Base-by-base conservation (phyloP, 306 rosid species). In the Acacia melanoxylon region DNA sequence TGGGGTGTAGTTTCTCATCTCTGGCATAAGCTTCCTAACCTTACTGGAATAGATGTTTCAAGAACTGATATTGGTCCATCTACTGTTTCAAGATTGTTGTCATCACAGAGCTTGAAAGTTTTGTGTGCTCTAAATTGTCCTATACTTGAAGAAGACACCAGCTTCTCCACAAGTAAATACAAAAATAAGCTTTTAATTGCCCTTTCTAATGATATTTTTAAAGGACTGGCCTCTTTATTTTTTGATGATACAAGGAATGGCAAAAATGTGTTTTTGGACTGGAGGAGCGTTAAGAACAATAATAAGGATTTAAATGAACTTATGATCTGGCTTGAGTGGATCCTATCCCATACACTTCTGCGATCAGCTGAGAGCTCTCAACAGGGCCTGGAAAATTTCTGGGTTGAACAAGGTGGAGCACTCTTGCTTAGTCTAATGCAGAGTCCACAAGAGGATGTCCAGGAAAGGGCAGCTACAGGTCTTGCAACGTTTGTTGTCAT, bases 401-500 rank as follows among this genome's bases (percentile, higher is more conserved):
- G 99, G 99, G 94, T 94, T 80, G 90, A 92, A 83, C 99, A 96
- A 80, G 99, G 99, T 44, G 98, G 94, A 33, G 88, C 94, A 0
- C 89, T 96, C 66, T 86, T 96, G 92, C 99, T 96, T 80, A 94
- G 94, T 90, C 89, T 94, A 86, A 94, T 94, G 97, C 97, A 93
- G 83, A 96, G 99, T 82, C 88, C 90, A 80, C 98, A 96, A 77
- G 98, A 92, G 88, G 99, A 96, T 83, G 99, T 96, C 83, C 98
- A 96, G 83, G 99, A 96, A 80, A 96, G 99, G 90, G 99, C 98
- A 68, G 99, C 99, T 52, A 96, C 99, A 4, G 99, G 97, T 29
- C 98, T 96, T 91, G 98, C 99, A 77, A 92, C 99, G 35, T 96
- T 96, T 91, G 99, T 96, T 80, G 98, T 96, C 75, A 92, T 94